Evolutionary conservation across 768 basidiomycete genomes (phyloP).

Genomic region (Leccinum variicolor): DNA sequence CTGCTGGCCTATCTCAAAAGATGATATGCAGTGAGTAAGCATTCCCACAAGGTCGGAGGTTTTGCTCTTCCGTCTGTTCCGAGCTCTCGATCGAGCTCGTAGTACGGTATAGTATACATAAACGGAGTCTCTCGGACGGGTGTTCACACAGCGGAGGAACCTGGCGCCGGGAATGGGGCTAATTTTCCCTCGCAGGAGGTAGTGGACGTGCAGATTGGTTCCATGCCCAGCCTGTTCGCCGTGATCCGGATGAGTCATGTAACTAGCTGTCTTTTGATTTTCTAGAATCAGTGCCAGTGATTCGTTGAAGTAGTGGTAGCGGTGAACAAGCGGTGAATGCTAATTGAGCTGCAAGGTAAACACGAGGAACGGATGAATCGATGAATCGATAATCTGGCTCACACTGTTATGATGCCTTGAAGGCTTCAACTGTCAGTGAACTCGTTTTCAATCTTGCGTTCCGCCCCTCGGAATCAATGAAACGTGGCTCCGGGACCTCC

Average conservation of each 20-base stretch:
- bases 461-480: no score
- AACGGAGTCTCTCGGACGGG: constrained; percentile 49
- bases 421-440: no score
- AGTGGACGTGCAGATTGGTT: constrained; percentile 46
- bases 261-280: neutral
- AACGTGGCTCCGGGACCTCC: no score
- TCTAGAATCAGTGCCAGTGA: neutral
- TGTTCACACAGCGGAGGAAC: constrained; percentile 20
- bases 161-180: neutral
- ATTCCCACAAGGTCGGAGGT: neutral
- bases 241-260: constrained; percentile 37
- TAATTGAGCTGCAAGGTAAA: constrained; percentile 51
- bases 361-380: constrained; percentile 59
- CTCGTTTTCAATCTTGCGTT: no score
- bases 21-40: constrained; percentile 9
- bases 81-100: constrained; percentile 64
- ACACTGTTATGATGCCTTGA: no score
- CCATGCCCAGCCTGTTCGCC: constrained; percentile 45
- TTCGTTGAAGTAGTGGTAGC: constrained; percentile 35
- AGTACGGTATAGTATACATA: neutral
- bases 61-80: neutral
- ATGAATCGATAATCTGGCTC: no score
- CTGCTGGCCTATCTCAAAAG: constrained; percentile 1
- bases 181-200: constrained; percentile 39
- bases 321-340: neutral